Percentiles rank a stretch among this genome's conserved stretches.
phyloP scores from a whole-genome alignment of 768 basidiomycete species.

The Tubosaeta brunneosetosa region DNA sequence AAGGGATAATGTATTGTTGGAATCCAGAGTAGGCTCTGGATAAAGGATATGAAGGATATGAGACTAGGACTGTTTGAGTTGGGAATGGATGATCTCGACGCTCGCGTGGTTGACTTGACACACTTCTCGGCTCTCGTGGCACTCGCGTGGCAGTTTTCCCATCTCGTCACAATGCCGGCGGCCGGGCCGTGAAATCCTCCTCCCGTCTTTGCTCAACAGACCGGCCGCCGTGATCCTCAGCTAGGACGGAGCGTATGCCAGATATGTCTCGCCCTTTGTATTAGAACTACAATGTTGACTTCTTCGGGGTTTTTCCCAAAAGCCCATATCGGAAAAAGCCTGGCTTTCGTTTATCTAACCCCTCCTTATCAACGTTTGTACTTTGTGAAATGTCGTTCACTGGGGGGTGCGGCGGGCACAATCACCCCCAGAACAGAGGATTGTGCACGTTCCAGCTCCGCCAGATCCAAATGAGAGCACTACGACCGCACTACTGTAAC shows the following conservation, averaged over 20 bases:
- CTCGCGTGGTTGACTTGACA: constrained; percentile 34
- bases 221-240: not conserved
- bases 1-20: not conserved
- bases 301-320: not conserved
- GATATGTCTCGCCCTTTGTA: not conserved
- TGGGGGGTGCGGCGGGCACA: not conserved
- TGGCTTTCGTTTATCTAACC: not conserved
- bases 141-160: constrained; percentile 27
- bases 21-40: not conserved
- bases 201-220: not conserved
- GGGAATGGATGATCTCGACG: constrained; percentile 29
- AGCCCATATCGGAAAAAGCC: not conserved
- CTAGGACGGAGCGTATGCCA: not conserved
- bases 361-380: not conserved
- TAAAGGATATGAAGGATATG: constrained; percentile 8
- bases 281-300: not conserved
- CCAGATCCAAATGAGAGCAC: not conserved
- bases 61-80: constrained; percentile 12
- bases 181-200: constrained; percentile 3
- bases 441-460: not conserved
- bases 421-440: too few relatives aligned
- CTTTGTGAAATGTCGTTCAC: not conserved
- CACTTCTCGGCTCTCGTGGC: constrained; percentile 34
- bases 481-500: not conserved
- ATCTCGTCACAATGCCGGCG: constrained; percentile 18